These are phyloP conservation scores for Trametes hirsuta DNA, from an alignment of 1,284 basidiomycete genomes.

Conservation along the genomic window DNA sequence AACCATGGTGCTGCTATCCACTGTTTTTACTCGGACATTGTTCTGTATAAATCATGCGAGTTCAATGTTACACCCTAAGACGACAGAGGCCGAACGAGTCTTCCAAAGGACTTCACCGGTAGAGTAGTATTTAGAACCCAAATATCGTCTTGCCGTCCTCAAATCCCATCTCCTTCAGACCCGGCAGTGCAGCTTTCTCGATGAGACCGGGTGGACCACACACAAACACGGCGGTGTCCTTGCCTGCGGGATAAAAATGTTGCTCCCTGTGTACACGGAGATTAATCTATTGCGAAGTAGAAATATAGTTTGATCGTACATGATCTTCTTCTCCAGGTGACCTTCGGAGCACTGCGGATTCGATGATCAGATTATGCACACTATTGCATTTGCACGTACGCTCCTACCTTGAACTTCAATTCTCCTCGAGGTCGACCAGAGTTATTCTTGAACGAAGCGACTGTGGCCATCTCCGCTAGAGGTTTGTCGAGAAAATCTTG, in stretches of 20 bases:
- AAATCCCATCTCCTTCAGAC: conserved; percentile 28
- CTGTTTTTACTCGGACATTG: no score
- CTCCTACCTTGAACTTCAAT: conserved; percentile 10
- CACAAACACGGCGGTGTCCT: conserved; percentile 22
- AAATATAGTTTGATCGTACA: conserved; percentile 1
- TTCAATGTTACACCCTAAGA: no score
- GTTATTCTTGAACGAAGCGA: conserved; percentile 23
- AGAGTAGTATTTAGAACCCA: conserved; percentile 15
- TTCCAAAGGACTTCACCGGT: no score
- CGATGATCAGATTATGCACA: neutral
- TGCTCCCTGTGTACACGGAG: conserved; percentile 15
- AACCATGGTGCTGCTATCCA: no score
- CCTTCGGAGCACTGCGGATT: conserved; percentile 18
- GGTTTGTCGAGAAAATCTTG: conserved; percentile 6
- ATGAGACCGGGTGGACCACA: conserved; percentile 29
- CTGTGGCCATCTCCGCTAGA: conserved; percentile 16
- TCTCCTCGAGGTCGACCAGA: conserved; percentile 16
- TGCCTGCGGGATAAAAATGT: conserved; percentile 23
- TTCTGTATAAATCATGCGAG: no score
- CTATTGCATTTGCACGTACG: neutral
- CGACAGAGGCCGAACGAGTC: no score
- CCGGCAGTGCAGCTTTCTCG: conserved; percentile 26
- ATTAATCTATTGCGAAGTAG: neutral
- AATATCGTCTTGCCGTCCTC: conserved; percentile 27
- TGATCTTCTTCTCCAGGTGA: conserved; percentile 18